Conservation (phyloP, 805 yeast species). For the Kodamaea leandrae region DNA sequence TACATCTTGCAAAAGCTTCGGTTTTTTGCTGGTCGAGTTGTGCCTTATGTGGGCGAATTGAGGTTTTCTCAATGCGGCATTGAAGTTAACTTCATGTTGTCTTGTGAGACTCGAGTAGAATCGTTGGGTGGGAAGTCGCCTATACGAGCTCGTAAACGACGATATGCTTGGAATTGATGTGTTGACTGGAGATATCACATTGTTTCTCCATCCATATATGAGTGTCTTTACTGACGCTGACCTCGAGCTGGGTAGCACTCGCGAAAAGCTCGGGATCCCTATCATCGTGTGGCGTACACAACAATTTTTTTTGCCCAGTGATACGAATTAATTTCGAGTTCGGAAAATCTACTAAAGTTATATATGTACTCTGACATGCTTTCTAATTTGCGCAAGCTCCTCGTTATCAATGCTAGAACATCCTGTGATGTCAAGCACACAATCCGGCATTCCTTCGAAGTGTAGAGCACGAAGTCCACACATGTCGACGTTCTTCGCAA, state of each 20-base stretch:
- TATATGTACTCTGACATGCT: background rate
- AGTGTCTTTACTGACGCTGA: background rate
- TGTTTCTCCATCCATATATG: too few relatives aligned
- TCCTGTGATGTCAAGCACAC: background rate
- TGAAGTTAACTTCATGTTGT: too few relatives aligned
- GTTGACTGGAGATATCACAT: too few relatives aligned
- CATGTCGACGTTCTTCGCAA: slow-evolving; percentile 16
- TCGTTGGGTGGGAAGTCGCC: too few relatives aligned
- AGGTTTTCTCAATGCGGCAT: background rate
- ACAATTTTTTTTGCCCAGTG: background rate
- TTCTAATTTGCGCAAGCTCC: background rate
- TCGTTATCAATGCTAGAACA: background rate
- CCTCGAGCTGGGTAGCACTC: background rate
- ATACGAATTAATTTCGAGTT: background rate
- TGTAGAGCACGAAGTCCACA: background rate
- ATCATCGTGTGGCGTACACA: background rate
- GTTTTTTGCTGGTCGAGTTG: slow-evolving; percentile 1
- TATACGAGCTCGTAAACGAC: too few relatives aligned
- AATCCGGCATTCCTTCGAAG: background rate
- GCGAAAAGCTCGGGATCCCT: slow-evolving; percentile 1
- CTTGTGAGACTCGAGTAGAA: too few relatives aligned
- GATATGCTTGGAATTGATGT: too few relatives aligned
- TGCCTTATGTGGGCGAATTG: background rate
- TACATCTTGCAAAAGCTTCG: slow-evolving; percentile 16
- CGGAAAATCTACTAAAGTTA: background rate